These are phyloP conservation scores for Eucalyptus pauciflora DNA, from an alignment of 345 rosid species.

Conservation along the genomic window DNA sequence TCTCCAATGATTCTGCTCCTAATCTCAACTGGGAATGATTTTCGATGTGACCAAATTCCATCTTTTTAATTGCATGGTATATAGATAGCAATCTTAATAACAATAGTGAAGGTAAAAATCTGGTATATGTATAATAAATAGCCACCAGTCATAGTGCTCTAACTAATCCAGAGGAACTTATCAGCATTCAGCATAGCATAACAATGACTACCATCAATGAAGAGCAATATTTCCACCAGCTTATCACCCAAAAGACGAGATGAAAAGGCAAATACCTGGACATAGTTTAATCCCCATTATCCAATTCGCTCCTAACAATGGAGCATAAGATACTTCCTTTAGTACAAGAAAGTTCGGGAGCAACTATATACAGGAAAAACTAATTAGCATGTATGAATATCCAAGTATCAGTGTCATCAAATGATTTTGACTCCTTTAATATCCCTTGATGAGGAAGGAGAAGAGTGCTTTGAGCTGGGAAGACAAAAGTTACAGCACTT, in stretches of 20 bases:
- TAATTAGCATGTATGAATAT: background rate
- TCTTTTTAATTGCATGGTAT: too few relatives aligned
- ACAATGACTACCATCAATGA: background rate
- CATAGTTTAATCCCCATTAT: background rate
- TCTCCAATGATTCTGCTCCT: too few relatives aligned
- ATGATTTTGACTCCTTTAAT: background rate
- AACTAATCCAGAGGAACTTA: background rate
- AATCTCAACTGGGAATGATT: too few relatives aligned
- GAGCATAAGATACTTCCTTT: background rate
- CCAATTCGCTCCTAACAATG: background rate
- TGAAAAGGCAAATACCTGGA: background rate
- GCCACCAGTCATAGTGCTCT: background rate
- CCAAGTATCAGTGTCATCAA: background rate
- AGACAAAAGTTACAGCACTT: background rate
- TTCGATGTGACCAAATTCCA: too few relatives aligned
- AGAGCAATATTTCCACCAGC: background rate
- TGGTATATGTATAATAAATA: too few relatives aligned
- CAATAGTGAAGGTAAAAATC: too few relatives aligned
- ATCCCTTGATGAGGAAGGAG: background rate
- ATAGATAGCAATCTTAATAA: too few relatives aligned
- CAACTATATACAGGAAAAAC: background rate
- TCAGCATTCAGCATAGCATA: background rate
- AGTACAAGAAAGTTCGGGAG: background rate
- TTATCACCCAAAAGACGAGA: background rate
- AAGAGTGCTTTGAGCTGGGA: background rate